Base-by-base conservation (phyloP, 2,329 filamentous ascomycete genomes). In the Talaromyces piceae region DNA sequence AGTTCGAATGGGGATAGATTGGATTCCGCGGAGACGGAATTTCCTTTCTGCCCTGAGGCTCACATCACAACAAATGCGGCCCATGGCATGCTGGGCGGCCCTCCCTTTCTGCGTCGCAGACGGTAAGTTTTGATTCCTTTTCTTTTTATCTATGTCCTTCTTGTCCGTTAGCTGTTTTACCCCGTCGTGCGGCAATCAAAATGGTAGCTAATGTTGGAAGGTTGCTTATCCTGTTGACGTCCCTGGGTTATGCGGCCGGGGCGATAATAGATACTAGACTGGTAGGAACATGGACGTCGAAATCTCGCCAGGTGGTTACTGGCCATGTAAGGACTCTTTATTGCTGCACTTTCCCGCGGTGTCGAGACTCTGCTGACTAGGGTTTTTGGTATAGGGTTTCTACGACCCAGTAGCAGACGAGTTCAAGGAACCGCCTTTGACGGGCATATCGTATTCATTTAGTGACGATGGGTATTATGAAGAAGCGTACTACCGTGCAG, bases 401-500 rank as follows among this genome's bases (percentile, higher is more conserved):
- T 88, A 86, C 61, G 79, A 88, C 67, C 81, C 83, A 3, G 70
- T 81, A 47, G 77, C 80, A 51, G 85, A 88, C 59, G 73, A 72
- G 56, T 74, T 88, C 54, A 79, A 80, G 57, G 85, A 88, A 66
- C 85, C 85, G 13, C 72, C 69, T 6, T 73, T 81, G 55, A 80
- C 84, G 0, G 85, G 85, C 22, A 85, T 87, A 57, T 87, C 84
- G 13, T 88, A 87, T 70, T 88, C 85, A 9, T 88, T 88, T 67
- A 83, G 82, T 3, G 72, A 68, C 37, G 80, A 87, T 63, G 84
- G 84, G 20, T 75, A 77, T 66, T 88, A 77, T 62, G 85, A 88
- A 68, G 77, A 82, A 60, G 83, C 85, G 12, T 82, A 84, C 65
- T 88, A 87, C 66, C 77, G 84, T 56, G 83, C 83, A 8, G 68